Base-by-base conservation (phyloP, 108 stramenopile species). In the Asterionellopsis glacialis region DNA sequence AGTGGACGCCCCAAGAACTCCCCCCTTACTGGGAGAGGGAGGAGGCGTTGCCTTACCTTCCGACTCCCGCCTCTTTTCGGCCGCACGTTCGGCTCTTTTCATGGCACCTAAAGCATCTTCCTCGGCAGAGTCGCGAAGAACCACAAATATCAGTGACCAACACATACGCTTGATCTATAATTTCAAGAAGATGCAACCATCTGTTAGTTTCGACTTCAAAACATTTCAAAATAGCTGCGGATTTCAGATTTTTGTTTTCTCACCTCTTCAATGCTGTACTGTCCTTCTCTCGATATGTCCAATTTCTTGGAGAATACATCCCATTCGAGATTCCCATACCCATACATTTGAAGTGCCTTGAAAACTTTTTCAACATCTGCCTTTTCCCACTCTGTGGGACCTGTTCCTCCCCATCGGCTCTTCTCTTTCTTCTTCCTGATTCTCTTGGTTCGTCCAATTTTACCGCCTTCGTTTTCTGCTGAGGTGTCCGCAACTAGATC, bases 101-200 rank as follows among this genome's bases (percentile, higher is more conserved):
- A 27, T 50, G 1, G 59, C 54, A 41, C 63, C 57, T 14, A 57
- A 23, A 9, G 73, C 83, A 24, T 79, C 67, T 43, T 83, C 80
- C 25, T 84, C 56, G 0, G 87, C 83, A 18, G 72, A 55, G 73
- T 92, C 91, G 22, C 74, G 52, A 13, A 92, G 45, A 24, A 70
- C 59, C 18, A 76, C 60, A 14, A 92, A 72, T 0, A 73, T 48
- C 25, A 90, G 25, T 1, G 84, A 61, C 88, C 91, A 90, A 43
- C 71, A 51, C 88, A 93, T 90, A 40, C 88, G 82, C 62, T 64
- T 68, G 13, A 89, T 51, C 79, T 91, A 40, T 16, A 3, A 54
- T 18, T 11, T 44, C 14, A 44, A 44, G 43, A 44, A 14, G 43
- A 44, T 14, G 43, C 10, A 14, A 51, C 25, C n/a, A 27, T 1